phyloP scores from a whole-genome alignment of 495 filamentous ascomycete genomes.

The Hypoxylon fragiforme region DNA sequence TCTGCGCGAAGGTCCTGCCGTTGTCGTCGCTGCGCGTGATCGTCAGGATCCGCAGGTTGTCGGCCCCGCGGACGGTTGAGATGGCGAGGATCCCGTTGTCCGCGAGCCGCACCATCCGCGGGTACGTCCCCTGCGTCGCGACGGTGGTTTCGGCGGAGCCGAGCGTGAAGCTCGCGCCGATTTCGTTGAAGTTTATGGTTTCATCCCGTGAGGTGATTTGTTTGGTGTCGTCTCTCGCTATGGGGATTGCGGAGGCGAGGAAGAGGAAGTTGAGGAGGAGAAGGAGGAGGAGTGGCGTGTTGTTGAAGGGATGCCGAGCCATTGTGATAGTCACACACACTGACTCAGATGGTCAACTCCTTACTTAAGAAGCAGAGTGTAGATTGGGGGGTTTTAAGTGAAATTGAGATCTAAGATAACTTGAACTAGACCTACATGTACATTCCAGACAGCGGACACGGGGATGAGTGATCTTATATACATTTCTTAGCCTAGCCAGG shows the following conservation, averaged over 20 bases:
- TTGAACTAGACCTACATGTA: neutral
- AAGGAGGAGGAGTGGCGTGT: constrained; percentile 17
- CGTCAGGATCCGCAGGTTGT: constrained; percentile 38
- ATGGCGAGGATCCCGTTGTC: constrained; percentile 51
- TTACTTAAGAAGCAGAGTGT: constrained; percentile 2
- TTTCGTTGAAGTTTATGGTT: constrained; percentile 8
- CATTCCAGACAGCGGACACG: neutral
- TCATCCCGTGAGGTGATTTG: constrained; percentile 6
- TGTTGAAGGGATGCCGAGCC: constrained; percentile 5
- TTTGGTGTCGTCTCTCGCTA: neutral
- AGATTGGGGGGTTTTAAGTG: neutral
- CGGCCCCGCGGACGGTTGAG: constrained; percentile 40
- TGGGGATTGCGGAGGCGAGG: constrained; percentile 17
- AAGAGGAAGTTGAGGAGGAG: constrained; percentile 15
- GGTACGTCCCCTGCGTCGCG: constrained; percentile 48
- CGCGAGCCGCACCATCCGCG: constrained; percentile 47
- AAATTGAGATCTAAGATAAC: neutral
- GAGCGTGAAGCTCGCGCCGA: constrained; percentile 20
- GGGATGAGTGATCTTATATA: neutral
- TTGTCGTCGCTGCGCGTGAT: constrained; percentile 45
- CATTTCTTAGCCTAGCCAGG: too few relatives aligned
- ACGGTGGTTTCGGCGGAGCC: constrained; percentile 12
- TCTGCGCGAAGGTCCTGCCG: constrained; percentile 43
- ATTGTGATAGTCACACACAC: neutral
- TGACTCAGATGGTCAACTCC: neutral